These are phyloP conservation scores for Chaetomium globosum DNA, from an alignment of 2,329 filamentous ascomycete genomes.

Conservation along the genomic window DNA sequence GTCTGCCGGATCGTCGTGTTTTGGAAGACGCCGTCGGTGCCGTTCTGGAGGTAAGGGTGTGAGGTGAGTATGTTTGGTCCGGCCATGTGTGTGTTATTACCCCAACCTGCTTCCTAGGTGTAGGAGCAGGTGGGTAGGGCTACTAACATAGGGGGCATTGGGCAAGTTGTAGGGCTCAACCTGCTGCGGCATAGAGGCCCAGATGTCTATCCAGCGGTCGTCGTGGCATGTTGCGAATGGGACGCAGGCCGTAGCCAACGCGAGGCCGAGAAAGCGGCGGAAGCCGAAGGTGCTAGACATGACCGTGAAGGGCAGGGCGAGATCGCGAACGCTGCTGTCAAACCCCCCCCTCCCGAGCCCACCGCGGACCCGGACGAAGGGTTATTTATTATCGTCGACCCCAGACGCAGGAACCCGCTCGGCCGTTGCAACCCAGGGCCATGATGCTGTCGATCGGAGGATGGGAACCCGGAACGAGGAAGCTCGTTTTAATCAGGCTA, in stretches of 20 bases:
- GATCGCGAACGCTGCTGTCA: constrained; percentile 6
- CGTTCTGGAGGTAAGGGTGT: constrained; percentile 49
- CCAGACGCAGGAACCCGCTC: constrained; percentile 29
- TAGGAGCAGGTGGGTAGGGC: not conserved
- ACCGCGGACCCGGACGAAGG: not conserved
- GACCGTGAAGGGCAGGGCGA: constrained; percentile 19
- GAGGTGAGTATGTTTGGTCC: constrained; percentile 20
- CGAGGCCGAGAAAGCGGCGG: constrained; percentile 29
- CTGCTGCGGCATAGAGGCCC: constrained; percentile 65
- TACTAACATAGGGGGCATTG: constrained; percentile 56
- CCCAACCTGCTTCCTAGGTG: not conserved
- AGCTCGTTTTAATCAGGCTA: constrained; percentile 32
- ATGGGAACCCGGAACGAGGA: constrained; percentile 29
- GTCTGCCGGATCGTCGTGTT: constrained; percentile 66
- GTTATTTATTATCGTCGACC: constrained; percentile 25
- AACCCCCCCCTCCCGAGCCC: constrained; percentile 3
- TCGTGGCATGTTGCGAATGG: constrained; percentile 32
- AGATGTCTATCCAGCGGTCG: constrained; percentile 62
- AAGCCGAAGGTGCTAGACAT: constrained; percentile 24
- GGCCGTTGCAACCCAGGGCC: constrained; percentile 18
- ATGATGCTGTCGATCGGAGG: constrained; percentile 11
- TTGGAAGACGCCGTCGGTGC: constrained; percentile 54
- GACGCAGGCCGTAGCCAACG: constrained; percentile 23
- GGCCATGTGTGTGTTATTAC: not conserved
- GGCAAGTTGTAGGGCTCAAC: constrained; percentile 63